phyloP scores from a whole-genome alignment of 2,329 filamentous ascomycete genomes.

The Aspergillus niger region DNA sequence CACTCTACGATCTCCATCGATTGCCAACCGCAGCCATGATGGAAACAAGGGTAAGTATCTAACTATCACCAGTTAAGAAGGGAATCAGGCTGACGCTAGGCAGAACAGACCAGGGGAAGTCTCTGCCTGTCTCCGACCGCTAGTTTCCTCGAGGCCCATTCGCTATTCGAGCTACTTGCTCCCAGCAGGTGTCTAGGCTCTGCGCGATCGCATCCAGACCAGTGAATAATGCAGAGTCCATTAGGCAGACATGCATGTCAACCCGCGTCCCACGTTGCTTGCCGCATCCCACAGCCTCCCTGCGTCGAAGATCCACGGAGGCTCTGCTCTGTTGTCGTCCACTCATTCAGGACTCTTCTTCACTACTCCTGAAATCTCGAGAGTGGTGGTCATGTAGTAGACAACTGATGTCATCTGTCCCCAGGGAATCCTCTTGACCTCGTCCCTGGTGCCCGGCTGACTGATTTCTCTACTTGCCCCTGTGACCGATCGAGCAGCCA shows the following conservation, averaged over 20 bases:
- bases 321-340: not conserved
- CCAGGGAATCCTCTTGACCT: not conserved
- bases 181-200: too few species aligned
- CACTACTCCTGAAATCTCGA: too few species aligned
- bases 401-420: not conserved
- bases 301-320: not conserved
- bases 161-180: too few species aligned
- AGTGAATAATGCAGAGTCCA: not conserved
- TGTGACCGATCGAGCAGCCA: not conserved
- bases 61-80: too few species aligned
- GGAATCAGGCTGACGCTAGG: too few species aligned
- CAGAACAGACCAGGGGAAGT: not conserved
- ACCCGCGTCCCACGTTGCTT: not conserved
- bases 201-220: not conserved
- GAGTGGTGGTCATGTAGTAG: too few species aligned
- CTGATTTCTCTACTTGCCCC: not conserved
- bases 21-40: too few species aligned
- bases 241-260: conserved; percentile 1
- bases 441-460: not conserved
- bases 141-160: not conserved
- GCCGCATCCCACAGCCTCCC: not conserved
- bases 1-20: not conserved
- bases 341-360: too few species aligned
- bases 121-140: not conserved
- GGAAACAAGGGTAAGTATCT: too few species aligned